phyloP scores from a whole-genome alignment of 108 stramenopile species.

The Cyclotella cryptica region DNA sequence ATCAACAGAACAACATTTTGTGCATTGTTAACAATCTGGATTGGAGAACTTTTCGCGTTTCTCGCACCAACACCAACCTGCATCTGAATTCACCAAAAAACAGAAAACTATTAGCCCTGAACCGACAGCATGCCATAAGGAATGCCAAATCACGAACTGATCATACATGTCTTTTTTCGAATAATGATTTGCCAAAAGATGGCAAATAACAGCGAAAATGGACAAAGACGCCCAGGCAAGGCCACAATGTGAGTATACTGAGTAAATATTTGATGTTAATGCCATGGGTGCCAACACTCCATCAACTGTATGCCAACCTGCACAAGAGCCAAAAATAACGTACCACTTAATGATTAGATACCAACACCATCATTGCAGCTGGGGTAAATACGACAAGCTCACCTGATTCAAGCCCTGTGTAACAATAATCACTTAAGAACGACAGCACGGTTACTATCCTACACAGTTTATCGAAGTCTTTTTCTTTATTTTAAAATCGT shows the following conservation, averaged over 20 bases:
- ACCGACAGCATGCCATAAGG: slow-evolving; percentile 46
- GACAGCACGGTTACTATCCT: slow-evolving; percentile 47
- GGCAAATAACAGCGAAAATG: slow-evolving; percentile 30
- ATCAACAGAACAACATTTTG: too few relatives aligned
- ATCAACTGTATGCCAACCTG: slow-evolving; percentile 36
- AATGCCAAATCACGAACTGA: slow-evolving; percentile 49
- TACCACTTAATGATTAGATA: too few relatives aligned
- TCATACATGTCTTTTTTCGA: slow-evolving; percentile 44
- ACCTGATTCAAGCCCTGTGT: slow-evolving; percentile 51
- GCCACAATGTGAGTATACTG: slow-evolving; percentile 31
- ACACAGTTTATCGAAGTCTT: too few relatives aligned
- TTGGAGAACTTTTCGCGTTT: too few relatives aligned
- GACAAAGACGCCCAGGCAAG: slow-evolving; percentile 15
- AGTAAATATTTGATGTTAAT: slow-evolving; percentile 29
- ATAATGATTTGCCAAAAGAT: slow-evolving; percentile 40
- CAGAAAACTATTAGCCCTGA: slow-evolving; percentile 30
- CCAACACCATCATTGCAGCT: too few relatives aligned
- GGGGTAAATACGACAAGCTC: too few relatives aligned
- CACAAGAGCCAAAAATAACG: too few relatives aligned
- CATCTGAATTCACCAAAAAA: slow-evolving; percentile 27
- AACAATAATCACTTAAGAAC: slow-evolving; percentile 53
- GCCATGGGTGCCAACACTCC: slow-evolving; percentile 52
- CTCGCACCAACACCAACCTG: slow-evolving; percentile 10
- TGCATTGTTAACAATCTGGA: too few relatives aligned
- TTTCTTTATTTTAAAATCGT: too few relatives aligned